These are phyloP conservation scores for Echium plantagineum DNA, from an alignment of 257 asterid genomes.

Conservation along the genomic window DNA sequence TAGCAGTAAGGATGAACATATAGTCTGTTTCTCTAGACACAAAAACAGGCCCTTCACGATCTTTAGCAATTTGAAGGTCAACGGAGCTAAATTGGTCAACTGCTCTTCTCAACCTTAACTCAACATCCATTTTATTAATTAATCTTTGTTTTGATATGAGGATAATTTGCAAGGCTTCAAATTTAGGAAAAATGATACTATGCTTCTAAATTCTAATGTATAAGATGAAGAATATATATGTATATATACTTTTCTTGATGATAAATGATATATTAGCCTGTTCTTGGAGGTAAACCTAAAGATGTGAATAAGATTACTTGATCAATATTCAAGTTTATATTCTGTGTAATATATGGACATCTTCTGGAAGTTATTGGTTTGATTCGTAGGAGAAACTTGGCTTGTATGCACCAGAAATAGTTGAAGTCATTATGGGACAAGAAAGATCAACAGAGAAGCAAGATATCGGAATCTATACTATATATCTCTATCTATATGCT, in stretches of 20 bases:
- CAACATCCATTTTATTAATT: constrained; percentile 35
- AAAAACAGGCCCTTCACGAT: constrained; percentile 42
- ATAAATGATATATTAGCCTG: background rate
- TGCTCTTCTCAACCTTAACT: constrained; percentile 39
- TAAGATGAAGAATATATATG: background rate
- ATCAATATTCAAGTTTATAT: too few species aligned
- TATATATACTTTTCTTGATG: background rate
- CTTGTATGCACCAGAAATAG: background rate
- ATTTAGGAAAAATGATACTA: background rate
- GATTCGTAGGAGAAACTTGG: background rate
- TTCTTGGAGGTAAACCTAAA: background rate
- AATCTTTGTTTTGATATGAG: background rate
- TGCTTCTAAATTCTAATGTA: background rate
- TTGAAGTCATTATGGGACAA: background rate
- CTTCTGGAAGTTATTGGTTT: background rate
- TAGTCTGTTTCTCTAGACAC: constrained; percentile 56
- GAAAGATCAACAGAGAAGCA: background rate
- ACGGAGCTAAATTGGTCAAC: constrained; percentile 38
- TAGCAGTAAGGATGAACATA: constrained; percentile 58
- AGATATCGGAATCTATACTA: too few species aligned
- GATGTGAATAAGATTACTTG: too few species aligned
- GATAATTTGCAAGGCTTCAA: background rate
- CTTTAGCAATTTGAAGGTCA: constrained; percentile 38
- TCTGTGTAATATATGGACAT: background rate
- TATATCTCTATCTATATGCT: too few species aligned